Base-by-base conservation (phyloP, 2,329 filamentous ascomycete genomes). In the Penicillium sp. region DNA sequence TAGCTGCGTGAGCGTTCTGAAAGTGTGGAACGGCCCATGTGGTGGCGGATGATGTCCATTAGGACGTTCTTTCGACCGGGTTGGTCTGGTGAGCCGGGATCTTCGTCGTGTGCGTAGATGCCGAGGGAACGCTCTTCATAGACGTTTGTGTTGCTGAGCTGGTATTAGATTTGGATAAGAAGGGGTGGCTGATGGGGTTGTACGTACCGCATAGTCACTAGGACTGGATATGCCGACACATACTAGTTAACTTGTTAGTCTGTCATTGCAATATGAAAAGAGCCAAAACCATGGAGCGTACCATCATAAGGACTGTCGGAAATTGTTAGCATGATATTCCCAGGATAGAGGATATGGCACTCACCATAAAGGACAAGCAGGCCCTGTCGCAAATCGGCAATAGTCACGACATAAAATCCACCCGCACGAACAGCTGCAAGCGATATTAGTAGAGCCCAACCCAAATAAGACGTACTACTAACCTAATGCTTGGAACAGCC, bases 81-180 rank as follows among this genome's bases (percentile, higher is more conserved):
- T 9, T 52, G 53, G 15, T 56, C 49, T 20, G 54, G 52, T 6
- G 56, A 55, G 10, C 59, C 54, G 18, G 52, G 42, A 5, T 49
- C 42, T 35, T 62, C 52, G 39, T 74, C 68, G 9, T 68, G 60
- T 32, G 67, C 66, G 48, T 68, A 70, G 24, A 70, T 67, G 0
- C 83, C 83, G 1, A 88, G 72, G 0, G 81, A 83, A 6, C 82
- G 75, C 60, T 88, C 84, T 63, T 88, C 84, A 61, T 88, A 88
- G 27, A 86, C 81, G 60, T 88, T 88, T 33, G 83, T 85, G 62
- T 84, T 81, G 25, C 84, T 79, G 23, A 28, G 3, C 6, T 5
- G 18, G 8, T 37, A 37, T 55, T 40, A 57, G 54, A 20, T 37
- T 18, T 25, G 9, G 5, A 20, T 3, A 20, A 4, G 7, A 20